These are phyloP conservation scores for Acer negundo DNA, from an alignment of 345 rosid species.

Conservation along the genomic window DNA sequence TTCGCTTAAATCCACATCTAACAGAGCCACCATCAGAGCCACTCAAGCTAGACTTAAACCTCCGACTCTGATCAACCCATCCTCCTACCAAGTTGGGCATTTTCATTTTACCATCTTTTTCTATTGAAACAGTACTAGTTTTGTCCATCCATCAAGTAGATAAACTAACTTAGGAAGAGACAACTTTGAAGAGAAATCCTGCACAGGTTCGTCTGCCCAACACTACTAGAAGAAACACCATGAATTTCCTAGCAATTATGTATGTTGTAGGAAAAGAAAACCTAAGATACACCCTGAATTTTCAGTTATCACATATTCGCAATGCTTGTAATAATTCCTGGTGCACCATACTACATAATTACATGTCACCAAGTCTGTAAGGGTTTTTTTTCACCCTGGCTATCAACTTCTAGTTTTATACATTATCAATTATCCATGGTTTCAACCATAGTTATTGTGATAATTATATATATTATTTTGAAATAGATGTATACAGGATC, in stretches of 20 bases:
- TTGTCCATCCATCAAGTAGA: slow-evolving; percentile 28
- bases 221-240: slow-evolving; percentile 25
- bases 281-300: background rate
- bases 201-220: slow-evolving; percentile 20
- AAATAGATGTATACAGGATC: background rate
- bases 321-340: slow-evolving; percentile 5
- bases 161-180: slow-evolving; percentile 31
- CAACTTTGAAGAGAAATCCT: slow-evolving; percentile 7
- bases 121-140: slow-evolving; percentile 15
- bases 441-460: background rate
- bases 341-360: background rate
- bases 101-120: slow-evolving; percentile 13
- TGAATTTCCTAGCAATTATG: slow-evolving; percentile 17
- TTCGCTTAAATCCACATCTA: slow-evolving; percentile 49
- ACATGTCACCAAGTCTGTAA: slow-evolving; percentile 8
- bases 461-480: background rate
- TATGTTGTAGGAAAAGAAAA: slow-evolving; percentile 10
- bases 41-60: slow-evolving; percentile 57
- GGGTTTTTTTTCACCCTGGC: slow-evolving; percentile 1
- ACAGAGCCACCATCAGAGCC: slow-evolving; percentile 41
- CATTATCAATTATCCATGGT: background rate
- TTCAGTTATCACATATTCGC: background rate
- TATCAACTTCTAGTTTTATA: slow-evolving; percentile 11
- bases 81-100: slow-evolving; percentile 17
- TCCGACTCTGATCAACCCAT: slow-evolving; percentile 47